These are phyloP conservation scores for Xylaria hypoxylon DNA, from an alignment of 2,329 filamentous ascomycete species.

Conservation along the genomic window DNA sequence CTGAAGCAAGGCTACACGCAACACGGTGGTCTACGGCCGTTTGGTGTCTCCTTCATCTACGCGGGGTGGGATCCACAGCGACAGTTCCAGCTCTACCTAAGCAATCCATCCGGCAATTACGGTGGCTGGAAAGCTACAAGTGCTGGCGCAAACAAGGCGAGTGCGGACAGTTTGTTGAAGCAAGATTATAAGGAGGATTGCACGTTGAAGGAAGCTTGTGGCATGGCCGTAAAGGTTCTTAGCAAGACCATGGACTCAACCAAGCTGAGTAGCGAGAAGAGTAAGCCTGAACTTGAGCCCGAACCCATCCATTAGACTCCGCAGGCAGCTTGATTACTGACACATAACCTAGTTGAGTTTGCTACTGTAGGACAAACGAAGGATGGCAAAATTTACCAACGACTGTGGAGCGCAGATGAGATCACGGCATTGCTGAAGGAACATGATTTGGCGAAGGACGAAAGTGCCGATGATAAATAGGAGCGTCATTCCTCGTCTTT, in stretches of 20 bases:
- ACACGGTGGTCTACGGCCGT: constrained; percentile 96
- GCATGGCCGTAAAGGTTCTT: constrained; percentile 96
- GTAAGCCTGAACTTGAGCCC: constrained; percentile 64
- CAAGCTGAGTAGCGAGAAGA: constrained; percentile 99
- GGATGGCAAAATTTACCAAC: constrained; percentile 97
- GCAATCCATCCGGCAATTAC: constrained; percentile 98
- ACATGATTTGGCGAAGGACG: constrained; percentile 91
- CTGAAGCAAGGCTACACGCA: constrained; percentile 99
- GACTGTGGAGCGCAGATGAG: constrained; percentile 96
- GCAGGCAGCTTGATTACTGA: constrained; percentile 28
- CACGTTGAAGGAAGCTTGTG: constrained; percentile 94
- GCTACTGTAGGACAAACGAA: constrained; percentile 96
- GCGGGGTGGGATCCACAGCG: constrained; percentile 96
- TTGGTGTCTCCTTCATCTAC: constrained; percentile 99
- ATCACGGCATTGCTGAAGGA: constrained; percentile 94
- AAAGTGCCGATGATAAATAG: constrained; percentile 75
- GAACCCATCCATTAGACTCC: neutral
- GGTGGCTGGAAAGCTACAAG: constrained; percentile 99
- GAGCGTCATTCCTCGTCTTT: constrained; percentile 13
- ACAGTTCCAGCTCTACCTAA: constrained; percentile 98
- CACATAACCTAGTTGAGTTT: constrained; percentile 80
- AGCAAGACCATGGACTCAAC: constrained; percentile 99
- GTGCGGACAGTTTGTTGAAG: constrained; percentile 95
- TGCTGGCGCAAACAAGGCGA: constrained; percentile 97
- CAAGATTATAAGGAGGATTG: constrained; percentile 99